Conservation (phyloP, 805 yeast genomes). For the Wickerhamomyces bisporus region DNA sequence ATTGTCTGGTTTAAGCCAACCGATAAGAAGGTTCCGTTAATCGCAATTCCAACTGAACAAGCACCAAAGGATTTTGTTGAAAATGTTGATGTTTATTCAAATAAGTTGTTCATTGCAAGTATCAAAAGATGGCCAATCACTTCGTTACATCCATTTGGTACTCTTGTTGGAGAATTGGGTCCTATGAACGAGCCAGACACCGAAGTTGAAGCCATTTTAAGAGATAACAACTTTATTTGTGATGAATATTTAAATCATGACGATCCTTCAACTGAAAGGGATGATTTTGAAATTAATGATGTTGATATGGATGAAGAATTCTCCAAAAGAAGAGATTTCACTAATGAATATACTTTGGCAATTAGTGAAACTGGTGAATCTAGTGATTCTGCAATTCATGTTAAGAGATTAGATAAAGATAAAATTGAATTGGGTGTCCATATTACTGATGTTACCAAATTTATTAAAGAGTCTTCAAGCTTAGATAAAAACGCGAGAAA, state of each 20-base stretch:
- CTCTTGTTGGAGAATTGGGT: slow-evolving; percentile 83
- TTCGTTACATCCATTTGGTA: slow-evolving; percentile 96
- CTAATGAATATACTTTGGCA: slow-evolving; percentile 58
- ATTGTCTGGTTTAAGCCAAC: slow-evolving; percentile 99
- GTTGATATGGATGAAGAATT: slow-evolving; percentile 24
- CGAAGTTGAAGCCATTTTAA: slow-evolving; percentile 81
- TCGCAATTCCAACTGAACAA: slow-evolving; percentile 98
- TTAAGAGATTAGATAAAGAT: slow-evolving; percentile 54
- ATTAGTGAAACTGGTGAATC: slow-evolving; percentile 51
- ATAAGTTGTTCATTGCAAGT: slow-evolving; percentile 85
- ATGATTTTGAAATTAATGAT: slow-evolving; percentile 29
- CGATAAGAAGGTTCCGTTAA: slow-evolving; percentile 93
- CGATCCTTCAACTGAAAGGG: slow-evolving; percentile 20
- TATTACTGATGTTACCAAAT: slow-evolving; percentile 72
- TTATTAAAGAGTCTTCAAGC: slow-evolving; percentile 63
- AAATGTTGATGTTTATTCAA: slow-evolving; percentile 76
- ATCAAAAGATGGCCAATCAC: slow-evolving; percentile 99
- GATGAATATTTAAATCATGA: slow-evolving; percentile 64
- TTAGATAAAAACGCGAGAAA: slow-evolving; percentile 87
- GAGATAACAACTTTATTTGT: slow-evolving; percentile 79
- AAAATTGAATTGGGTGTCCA: slow-evolving; percentile 83
- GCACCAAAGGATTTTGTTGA: slow-evolving; percentile 95
- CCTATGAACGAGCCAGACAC: slow-evolving; percentile 68
- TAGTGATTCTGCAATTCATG: slow-evolving; percentile 78
- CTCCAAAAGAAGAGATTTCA: slow-evolving; percentile 45